Conservation (phyloP, 306 rosid genomes). For the Mimosa pudica region DNA sequence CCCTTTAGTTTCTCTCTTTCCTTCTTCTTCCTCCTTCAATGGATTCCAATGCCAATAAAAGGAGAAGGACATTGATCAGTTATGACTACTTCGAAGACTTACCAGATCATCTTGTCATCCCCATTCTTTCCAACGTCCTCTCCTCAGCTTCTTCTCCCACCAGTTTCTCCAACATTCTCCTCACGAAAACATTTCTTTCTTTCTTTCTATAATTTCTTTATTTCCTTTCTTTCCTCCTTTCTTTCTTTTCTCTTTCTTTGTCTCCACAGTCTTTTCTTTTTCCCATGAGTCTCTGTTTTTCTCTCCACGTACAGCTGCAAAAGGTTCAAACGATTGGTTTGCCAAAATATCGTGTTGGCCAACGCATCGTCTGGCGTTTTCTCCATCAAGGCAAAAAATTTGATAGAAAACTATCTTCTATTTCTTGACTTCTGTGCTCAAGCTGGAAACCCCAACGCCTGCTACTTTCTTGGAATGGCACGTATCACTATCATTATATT, state of each 20-base stretch:
- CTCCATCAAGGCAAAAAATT: constrained; percentile 40
- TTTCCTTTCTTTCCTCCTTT: too few species aligned
- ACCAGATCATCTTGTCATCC: constrained; percentile 64
- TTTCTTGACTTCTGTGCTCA: constrained; percentile 53
- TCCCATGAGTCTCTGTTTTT: too few species aligned
- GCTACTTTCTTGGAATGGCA: constrained; percentile 77
- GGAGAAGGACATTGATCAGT: constrained; percentile 29
- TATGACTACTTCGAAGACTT: constrained; percentile 55
- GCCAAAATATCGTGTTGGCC: constrained; percentile 58
- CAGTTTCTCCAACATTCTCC: constrained; percentile 50
- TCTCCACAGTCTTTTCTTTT: neutral
- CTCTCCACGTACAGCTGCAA: constrained; percentile 47
- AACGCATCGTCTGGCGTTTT: constrained; percentile 45
- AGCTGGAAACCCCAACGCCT: constrained; percentile 70
- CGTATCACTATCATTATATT: neutral
- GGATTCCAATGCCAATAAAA: neutral
- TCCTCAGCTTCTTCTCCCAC: constrained; percentile 62
- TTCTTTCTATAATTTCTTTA: too few species aligned
- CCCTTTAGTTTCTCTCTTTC: too few species aligned
- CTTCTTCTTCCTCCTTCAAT: too few species aligned
- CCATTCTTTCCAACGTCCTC: constrained; percentile 62
- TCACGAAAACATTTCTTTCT: constrained; percentile 45
- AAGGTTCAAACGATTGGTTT: constrained; percentile 55
- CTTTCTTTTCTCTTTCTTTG: neutral
- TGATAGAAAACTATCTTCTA: constrained; percentile 37